Conservation (phyloP, 495 filamentous ascomycete genomes). For the Rusavskia elegans region DNA sequence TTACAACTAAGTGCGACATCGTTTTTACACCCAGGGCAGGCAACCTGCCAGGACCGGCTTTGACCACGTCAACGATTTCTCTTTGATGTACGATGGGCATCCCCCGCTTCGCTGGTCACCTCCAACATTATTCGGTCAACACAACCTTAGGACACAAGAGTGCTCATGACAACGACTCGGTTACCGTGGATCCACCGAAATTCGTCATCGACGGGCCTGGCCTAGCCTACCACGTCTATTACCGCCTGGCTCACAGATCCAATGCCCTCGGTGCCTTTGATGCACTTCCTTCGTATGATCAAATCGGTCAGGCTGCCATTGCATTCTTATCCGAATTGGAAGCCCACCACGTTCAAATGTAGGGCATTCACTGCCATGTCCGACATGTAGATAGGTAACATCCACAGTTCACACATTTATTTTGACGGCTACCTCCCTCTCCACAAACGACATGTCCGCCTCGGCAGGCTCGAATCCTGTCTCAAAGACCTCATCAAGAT, state of each 20-base stretch:
- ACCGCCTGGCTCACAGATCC: constrained; percentile 27
- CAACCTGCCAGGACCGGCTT: too few relatives aligned
- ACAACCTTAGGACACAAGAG: constrained; percentile 21
- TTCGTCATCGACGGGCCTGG: constrained; percentile 64
- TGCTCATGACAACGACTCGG: not conserved
- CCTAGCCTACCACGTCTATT: constrained; percentile 54
- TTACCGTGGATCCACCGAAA: constrained; percentile 11
- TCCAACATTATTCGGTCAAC: constrained; percentile 40
- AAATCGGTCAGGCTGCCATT: constrained; percentile 40
- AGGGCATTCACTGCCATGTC: constrained; percentile 11
- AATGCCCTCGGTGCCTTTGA: constrained; percentile 27
- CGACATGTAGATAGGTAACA: not conserved
- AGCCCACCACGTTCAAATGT: constrained; percentile 40
- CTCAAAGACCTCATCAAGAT: constrained; percentile 25
- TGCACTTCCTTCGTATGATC: constrained; percentile 40
- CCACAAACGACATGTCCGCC: constrained; percentile 36
- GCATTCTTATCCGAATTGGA: constrained; percentile 43
- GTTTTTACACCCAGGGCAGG: too few relatives aligned
- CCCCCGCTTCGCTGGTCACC: constrained; percentile 37
- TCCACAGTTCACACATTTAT: constrained; percentile 37
- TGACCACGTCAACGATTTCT: too few relatives aligned
- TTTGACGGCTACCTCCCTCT: constrained; percentile 64
- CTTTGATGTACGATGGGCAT: constrained; percentile 46
- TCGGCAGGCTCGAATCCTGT: constrained; percentile 30
- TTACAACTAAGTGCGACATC: too few relatives aligned